Base-by-base conservation (phyloP, 106 monocot species). In the Phalaenopsis aphrodite region DNA sequence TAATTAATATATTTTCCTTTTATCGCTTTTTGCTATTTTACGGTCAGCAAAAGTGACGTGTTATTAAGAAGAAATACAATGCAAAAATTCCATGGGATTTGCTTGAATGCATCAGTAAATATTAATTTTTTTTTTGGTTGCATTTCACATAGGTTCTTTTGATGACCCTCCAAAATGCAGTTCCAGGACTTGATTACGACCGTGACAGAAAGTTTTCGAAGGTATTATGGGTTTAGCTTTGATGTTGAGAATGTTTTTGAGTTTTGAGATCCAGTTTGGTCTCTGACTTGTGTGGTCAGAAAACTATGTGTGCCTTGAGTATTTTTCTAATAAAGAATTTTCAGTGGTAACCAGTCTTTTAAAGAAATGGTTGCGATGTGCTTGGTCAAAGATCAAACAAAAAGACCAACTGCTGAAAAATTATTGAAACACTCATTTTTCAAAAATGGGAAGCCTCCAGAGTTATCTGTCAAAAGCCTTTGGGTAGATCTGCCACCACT, bases 341-440 rank as follows among this genome's bases (percentile, higher is more conserved):
- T 81, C 90, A 92, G 91, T 88, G 81, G 86, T 89, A 81, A 85
- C 84, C 93, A 93, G 91, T 91, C 93, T 76, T 96, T 93, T 82
- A 96, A 94, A 86, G 94, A 96, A 85, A 96, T 96, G 94, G 93
- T 94, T 78, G 91, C 94, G 23, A 96, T 94, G 96, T 96, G 96
- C 86, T 87, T 96, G 88, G 96, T 93, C 57, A 96, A 96, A 92
- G 96, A 96, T 86, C 96, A 87, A 85, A 86, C 90, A 75, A 96
- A 94, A 84, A 96, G 96, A 83, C 96, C 96, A 87, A 90, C 94
- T 65, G 91, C 94, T 75, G 93, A 94, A 81, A 92, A 91, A 65
- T 84, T 96, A n/a, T 82, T 94, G 71, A 96, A 96, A 72, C 96
- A 94, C 76, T 84, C 90, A 14, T 94, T 96, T 84, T 96, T 96